These are phyloP conservation scores for Didymella sp. DNA, from an alignment of 2,329 filamentous ascomycete genomes.

Conservation along the genomic window DNA sequence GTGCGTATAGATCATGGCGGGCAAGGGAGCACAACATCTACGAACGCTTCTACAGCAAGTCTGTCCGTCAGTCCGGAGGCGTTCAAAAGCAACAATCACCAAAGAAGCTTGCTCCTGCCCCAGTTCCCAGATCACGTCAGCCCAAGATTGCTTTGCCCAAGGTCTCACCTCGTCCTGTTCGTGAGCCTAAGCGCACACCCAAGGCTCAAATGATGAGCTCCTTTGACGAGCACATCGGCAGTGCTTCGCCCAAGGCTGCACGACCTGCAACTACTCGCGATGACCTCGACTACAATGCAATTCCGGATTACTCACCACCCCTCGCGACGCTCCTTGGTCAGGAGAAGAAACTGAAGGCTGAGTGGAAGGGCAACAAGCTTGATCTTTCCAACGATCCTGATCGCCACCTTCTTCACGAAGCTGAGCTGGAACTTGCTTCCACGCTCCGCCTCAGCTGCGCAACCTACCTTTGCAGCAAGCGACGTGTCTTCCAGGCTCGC, in stretches of 20 bases:
- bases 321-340: constrained; percentile 66
- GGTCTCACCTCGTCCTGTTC: constrained; percentile 43
- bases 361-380: constrained; percentile 83
- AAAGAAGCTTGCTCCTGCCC: constrained; percentile 49
- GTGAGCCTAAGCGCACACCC: constrained; percentile 46
- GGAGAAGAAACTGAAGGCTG: constrained; percentile 77
- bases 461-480: constrained; percentile 90
- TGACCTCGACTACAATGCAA: constrained; percentile 78
- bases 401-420: constrained; percentile 73
- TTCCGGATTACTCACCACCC: constrained; percentile 77
- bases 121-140: constrained; percentile 40
- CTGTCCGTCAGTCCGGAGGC: constrained; percentile 49
- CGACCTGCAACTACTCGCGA: constrained; percentile 69
- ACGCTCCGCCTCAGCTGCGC: constrained; percentile 83
- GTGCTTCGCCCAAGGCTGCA: constrained; percentile 48
- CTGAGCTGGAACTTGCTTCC: constrained; percentile 78
- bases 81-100: constrained; percentile 46
- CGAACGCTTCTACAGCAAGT: constrained; percentile 50
- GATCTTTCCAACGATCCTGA: constrained; percentile 73
- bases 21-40: constrained; percentile 59
- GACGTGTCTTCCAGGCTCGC: constrained; percentile 83
- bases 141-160: constrained; percentile 46
- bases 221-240: constrained; percentile 44
- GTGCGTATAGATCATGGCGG: constrained; percentile 37
- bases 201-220: constrained; percentile 40